Conservation (phyloP, 768 basidiomycete genomes). For the Amanita jacksonii region DNA sequence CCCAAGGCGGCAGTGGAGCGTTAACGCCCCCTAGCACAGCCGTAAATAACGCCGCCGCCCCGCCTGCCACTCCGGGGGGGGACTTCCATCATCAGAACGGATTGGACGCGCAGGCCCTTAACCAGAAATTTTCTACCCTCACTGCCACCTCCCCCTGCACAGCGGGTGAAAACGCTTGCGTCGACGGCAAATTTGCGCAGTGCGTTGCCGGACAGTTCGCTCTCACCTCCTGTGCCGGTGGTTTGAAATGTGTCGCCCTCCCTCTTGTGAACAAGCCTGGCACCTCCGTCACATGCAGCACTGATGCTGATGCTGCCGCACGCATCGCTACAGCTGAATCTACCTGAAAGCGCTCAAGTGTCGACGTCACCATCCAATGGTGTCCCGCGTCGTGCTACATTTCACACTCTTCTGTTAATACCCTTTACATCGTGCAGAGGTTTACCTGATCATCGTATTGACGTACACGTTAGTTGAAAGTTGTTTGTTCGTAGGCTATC, state of each 20-base stretch:
- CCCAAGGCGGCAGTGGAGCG: slow-evolving; percentile 8
- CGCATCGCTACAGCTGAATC: slow-evolving; percentile 34
- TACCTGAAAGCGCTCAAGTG: neutral
- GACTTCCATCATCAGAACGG: slow-evolving; percentile 36
- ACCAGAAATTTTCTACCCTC: slow-evolving; percentile 41
- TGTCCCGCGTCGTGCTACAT: no score
- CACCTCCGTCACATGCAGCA: slow-evolving; percentile 43
- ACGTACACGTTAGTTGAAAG: no score
- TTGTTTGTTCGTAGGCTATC: no score
- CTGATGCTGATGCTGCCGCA: slow-evolving; percentile 31
- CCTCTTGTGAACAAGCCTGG: slow-evolving; percentile 46
- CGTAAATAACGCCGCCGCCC: slow-evolving; percentile 11
- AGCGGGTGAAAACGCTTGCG: slow-evolving; percentile 37
- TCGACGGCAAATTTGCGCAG: slow-evolving; percentile 37
- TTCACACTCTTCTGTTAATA: no score
- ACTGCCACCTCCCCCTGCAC: slow-evolving; percentile 37
- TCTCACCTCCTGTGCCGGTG: slow-evolving; percentile 26
- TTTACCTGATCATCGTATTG: no score
- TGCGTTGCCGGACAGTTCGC: slow-evolving; percentile 41
- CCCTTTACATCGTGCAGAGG: no score
- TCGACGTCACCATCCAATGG: no score
- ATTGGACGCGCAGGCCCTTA: slow-evolving; percentile 38
- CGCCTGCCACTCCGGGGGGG: slow-evolving; percentile 10
- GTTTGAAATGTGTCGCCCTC: slow-evolving; percentile 36
- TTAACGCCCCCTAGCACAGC: no score